These are phyloP conservation scores for Aegle marmelos DNA, from an alignment of 345 rosid species.

Conservation along the genomic window DNA sequence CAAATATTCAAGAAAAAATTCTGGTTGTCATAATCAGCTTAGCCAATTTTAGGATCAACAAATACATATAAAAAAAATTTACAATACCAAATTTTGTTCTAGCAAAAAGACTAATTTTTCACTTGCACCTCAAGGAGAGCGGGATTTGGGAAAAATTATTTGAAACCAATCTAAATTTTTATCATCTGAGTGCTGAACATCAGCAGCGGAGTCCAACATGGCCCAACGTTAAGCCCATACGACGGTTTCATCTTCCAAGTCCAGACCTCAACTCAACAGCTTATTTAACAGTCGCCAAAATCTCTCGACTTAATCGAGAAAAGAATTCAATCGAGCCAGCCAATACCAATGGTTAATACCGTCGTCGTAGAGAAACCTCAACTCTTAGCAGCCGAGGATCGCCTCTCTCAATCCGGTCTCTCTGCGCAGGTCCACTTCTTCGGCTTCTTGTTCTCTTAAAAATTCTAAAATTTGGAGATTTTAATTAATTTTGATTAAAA, in stretches of 20 bases:
- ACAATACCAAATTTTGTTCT: too few relatives aligned
- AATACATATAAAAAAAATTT: too few relatives aligned
- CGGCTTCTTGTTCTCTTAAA: background rate
- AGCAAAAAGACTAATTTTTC: too few relatives aligned
- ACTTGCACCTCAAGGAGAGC: background rate
- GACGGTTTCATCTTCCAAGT: background rate
- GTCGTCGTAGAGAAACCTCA: conserved; percentile 78
- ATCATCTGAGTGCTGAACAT: background rate
- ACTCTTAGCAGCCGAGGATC: conserved; percentile 66
- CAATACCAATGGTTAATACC: conserved; percentile 71
- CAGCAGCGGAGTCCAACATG: background rate
- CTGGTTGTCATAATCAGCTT: too few relatives aligned
- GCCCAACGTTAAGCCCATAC: background rate
- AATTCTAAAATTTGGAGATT: background rate
- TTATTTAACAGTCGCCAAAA: background rate
- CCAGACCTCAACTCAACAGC: background rate
- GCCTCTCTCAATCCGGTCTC: conserved; percentile 65
- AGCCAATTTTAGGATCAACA: too few relatives aligned
- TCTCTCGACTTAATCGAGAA: background rate
- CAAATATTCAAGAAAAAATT: too few relatives aligned
- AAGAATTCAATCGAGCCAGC: conserved; percentile 8
- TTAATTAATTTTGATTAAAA: background rate
- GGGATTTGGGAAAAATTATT: background rate
- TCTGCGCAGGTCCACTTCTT: conserved; percentile 53
- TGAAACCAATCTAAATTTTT: too few relatives aligned